Conservation (phyloP, 2,329 filamentous ascomycete genomes). For the Aplosporella prunicola region DNA sequence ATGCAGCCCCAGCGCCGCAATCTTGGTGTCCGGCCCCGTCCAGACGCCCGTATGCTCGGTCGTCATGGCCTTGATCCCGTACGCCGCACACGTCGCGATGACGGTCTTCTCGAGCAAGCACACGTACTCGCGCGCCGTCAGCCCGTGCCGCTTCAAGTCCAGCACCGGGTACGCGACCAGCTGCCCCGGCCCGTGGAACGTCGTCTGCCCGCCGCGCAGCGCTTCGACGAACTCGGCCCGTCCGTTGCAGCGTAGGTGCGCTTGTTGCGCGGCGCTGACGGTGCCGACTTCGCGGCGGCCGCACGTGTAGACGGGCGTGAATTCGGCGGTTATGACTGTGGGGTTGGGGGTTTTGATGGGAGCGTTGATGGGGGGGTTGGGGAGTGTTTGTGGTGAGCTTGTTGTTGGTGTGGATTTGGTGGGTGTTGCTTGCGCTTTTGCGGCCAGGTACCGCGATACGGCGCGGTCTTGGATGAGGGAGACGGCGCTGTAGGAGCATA, state of each 20-base stretch:
- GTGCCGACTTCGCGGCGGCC: conserved; percentile 64
- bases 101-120: conserved; percentile 68
- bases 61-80: conserved; percentile 52
- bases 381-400: not conserved
- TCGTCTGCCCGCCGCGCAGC: conserved; percentile 80
- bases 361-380: conserved; percentile 11
- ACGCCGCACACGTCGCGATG: conserved; percentile 52
- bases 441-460: conserved; percentile 6
- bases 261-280: conserved; percentile 39
- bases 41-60: conserved; percentile 80
- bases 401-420: not conserved
- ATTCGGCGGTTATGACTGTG: conserved; percentile 72
- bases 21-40: conserved; percentile 52
- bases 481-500: conserved; percentile 3
- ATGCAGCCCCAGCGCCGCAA: conserved; percentile 88
- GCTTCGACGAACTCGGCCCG: conserved; percentile 58
- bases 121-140: conserved; percentile 69
- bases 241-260: conserved; percentile 29
- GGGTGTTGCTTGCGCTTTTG: conserved; percentile 3
- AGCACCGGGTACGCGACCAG: conserved; percentile 84
- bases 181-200: conserved; percentile 92
- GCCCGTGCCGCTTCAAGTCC: conserved; percentile 60
- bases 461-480: conserved; percentile 8
- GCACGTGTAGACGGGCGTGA: conserved; percentile 76
- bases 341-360: conserved; percentile 43